Conservation (phyloP, 2,329 filamentous ascomycete genomes). For the Cladobotryum protrusum region DNA sequence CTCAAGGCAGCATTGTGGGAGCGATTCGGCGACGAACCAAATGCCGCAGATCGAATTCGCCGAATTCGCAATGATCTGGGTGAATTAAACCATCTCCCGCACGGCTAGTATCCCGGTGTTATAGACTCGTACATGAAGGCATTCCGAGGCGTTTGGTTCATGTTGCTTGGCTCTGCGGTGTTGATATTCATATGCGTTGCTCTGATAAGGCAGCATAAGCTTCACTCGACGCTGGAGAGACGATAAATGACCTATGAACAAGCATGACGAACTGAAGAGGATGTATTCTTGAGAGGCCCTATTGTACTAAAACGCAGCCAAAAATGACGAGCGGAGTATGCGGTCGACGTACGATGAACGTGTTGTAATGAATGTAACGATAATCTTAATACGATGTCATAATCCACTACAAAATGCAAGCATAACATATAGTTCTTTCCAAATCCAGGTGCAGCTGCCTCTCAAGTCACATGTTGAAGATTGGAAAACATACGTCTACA, state of each 20-base stretch:
- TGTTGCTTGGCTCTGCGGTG: slow-evolving; percentile 57
- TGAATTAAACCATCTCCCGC: slow-evolving; percentile 62
- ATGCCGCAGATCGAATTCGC: slow-evolving; percentile 61
- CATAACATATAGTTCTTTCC: no score
- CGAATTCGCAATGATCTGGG: slow-evolving; percentile 67
- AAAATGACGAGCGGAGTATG: no score
- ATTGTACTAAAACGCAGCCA: no score
- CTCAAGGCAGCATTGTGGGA: slow-evolving; percentile 60
- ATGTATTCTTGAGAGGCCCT: no score
- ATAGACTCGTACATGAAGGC: slow-evolving; percentile 69
- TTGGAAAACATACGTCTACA: no score
- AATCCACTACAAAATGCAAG: no score
- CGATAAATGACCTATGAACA: slow-evolving; percentile 15
- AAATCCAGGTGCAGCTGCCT: no score
- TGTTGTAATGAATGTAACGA: no score
- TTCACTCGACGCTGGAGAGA: slow-evolving; percentile 61
- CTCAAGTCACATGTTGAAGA: no score
- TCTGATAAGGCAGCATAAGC: slow-evolving; percentile 70
- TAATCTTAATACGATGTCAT: no score
- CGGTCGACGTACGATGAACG: no score
- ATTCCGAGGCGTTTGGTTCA: slow-evolving; percentile 68
- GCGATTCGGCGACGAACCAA: slow-evolving; percentile 58
- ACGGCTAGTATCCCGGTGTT: slow-evolving; percentile 64
- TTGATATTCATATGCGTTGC: slow-evolving; percentile 55
- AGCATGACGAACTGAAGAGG: no score